These are phyloP conservation scores for Paramecium pentaurelia DNA, from an alignment of 73 alveolate species.

Conservation along the genomic window DNA sequence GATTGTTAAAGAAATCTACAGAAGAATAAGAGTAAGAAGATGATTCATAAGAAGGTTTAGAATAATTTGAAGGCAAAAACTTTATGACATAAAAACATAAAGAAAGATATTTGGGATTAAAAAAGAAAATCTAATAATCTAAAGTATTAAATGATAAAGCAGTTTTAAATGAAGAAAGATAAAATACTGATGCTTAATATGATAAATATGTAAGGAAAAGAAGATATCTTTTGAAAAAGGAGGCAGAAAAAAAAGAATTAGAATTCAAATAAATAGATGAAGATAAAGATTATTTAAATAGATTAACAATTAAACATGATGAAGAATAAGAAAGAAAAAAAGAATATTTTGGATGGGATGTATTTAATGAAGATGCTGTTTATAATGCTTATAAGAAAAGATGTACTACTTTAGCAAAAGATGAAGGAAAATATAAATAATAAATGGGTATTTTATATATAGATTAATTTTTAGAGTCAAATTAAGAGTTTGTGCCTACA, in stretches of 20 bases:
- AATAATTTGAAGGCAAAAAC: neutral
- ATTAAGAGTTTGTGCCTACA: too few relatives aligned
- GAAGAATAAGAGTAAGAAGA: slow-evolving; percentile 18
- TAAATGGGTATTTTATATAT: neutral
- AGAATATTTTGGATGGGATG: slow-evolving; percentile 47
- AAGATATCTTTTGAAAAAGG: neutral
- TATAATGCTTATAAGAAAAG: slow-evolving; percentile 76
- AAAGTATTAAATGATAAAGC: slow-evolving; percentile 46
- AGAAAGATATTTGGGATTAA: neutral
- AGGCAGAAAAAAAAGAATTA: neutral
- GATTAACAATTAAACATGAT: neutral
- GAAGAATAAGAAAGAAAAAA: neutral
- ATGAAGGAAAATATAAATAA: slow-evolving; percentile 13
- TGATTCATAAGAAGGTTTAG: neutral
- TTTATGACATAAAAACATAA: neutral
- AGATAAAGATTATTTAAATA: neutral
- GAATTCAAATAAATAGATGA: slow-evolving; percentile 45
- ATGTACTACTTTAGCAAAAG: slow-evolving; percentile 37
- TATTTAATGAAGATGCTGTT: slow-evolving; percentile 77
- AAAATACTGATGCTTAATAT: slow-evolving; percentile 32
- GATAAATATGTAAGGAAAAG: slow-evolving; percentile 8
- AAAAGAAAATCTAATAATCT: neutral
- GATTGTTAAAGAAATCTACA: neutral
- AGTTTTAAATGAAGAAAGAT: slow-evolving; percentile 24
- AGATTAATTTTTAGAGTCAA: neutral